These are phyloP conservation scores for Lycium ferocissimum DNA, from an alignment of 257 asterid species.

Conservation along the genomic window DNA sequence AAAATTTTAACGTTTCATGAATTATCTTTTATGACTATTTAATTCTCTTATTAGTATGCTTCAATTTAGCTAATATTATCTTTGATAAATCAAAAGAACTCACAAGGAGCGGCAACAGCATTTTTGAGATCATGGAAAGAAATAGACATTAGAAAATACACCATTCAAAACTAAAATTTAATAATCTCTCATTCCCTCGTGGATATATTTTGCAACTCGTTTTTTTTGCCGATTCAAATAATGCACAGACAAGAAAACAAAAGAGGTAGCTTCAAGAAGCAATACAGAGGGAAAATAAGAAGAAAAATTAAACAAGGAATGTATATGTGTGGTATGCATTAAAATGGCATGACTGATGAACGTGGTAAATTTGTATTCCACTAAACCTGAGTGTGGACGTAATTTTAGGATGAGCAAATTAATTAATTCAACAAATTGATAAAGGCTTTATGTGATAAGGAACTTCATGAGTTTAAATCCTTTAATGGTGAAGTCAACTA, in stretches of 20 bases:
- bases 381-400: neutral
- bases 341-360: neutral
- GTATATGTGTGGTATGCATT: neutral
- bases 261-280: too few relatives aligned
- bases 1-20: too few relatives aligned
- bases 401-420: neutral
- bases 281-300: too few relatives aligned
- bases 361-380: neutral
- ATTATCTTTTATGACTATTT: too few relatives aligned
- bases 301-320: too few relatives aligned
- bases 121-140: neutral
- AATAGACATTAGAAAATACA: neutral
- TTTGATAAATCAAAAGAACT: neutral
- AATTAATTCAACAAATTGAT: neutral
- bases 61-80: neutral
- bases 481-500: neutral
- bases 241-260: neutral
- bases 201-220: neutral
- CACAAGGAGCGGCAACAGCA: neutral
- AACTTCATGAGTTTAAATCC: neutral
- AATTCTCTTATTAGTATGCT: too few relatives aligned
- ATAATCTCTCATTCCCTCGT: neutral
- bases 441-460: neutral
- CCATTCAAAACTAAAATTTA: neutral
- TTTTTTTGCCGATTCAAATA: neutral